Conservation (phyloP, 176 grass and related monocot genomes). For the Raddia distichophylla region DNA sequence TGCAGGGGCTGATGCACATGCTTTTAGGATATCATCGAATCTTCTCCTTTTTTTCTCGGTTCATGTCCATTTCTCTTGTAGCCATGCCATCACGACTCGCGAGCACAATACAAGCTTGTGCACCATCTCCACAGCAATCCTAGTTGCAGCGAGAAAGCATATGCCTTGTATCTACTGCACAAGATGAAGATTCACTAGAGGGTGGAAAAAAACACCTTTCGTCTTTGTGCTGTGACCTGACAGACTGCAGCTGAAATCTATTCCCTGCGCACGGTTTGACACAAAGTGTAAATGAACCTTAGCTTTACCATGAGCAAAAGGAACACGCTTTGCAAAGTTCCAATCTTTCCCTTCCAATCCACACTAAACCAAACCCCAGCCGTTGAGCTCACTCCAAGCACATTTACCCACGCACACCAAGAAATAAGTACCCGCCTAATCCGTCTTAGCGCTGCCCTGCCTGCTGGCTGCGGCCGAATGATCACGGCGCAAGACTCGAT, state of each 20-base stretch:
- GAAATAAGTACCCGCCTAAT: slow-evolving; percentile 22
- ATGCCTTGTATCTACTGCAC: not conserved
- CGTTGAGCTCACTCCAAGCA: slow-evolving; percentile 49
- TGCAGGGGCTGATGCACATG: too few species aligned
- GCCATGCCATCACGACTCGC: too few species aligned
- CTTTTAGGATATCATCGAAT: too few species aligned
- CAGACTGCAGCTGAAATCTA: not conserved
- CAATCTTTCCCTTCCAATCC: slow-evolving; percentile 23
- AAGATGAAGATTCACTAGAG: slow-evolving; percentile 13
- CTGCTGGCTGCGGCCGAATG: not conserved
- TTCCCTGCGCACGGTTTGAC: not conserved
- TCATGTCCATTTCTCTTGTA: too few species aligned
- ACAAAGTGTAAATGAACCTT: not conserved
- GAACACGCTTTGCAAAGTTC: slow-evolving; percentile 13
- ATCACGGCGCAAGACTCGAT: not conserved
- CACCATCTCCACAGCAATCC: not conserved
- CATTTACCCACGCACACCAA: not conserved
- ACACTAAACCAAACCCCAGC: slow-evolving; percentile 14
- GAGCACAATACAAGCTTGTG: too few species aligned
- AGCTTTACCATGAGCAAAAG: slow-evolving; percentile 23
- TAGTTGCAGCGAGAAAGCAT: not conserved
- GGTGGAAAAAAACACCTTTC: not conserved
- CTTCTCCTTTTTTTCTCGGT: too few species aligned
- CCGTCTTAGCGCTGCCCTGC: not conserved
- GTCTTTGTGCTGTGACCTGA: not conserved